phyloP scores from a whole-genome alignment of 352 stramenopile species.

The Hyaloperonospora brassicae region DNA sequence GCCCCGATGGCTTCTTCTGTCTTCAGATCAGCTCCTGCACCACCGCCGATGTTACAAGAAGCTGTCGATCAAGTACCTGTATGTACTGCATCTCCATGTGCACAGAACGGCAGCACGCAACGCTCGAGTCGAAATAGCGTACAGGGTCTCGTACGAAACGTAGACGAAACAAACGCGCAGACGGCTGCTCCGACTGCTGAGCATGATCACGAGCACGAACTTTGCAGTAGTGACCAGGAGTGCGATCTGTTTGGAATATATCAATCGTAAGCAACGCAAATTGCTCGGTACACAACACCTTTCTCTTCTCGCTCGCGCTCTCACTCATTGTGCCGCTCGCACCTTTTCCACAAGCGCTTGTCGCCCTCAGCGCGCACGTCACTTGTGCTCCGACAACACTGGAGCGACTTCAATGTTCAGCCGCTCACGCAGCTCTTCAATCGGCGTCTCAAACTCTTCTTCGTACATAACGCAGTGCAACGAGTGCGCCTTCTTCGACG shows the following conservation, averaged over 20 bases:
- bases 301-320: background rate
- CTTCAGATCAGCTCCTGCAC: conserved; percentile 6
- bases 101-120: conserved; percentile 1
- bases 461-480: conserved; percentile 96
- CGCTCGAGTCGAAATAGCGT: conserved; percentile 2
- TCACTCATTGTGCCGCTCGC: no score
- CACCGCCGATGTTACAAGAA: conserved; percentile 10
- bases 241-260: conserved; percentile 28
- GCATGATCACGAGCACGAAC: conserved; percentile 6
- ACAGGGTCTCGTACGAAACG: conserved; percentile 1
- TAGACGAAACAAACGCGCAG: conserved; percentile 7
- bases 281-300: conserved; percentile 11
- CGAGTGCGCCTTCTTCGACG: conserved; percentile 54
- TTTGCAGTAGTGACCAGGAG: conserved; percentile 18
- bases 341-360: conserved; percentile 8
- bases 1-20: background rate
- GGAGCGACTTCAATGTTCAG: conserved; percentile 46
- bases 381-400: conserved; percentile 8
- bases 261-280: conserved; percentile 13
- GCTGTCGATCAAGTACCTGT: conserved; percentile 14
- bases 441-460: conserved; percentile 87
- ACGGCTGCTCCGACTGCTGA: conserved; percentile 4
- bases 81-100: background rate
- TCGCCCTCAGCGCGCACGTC: conserved; percentile 21
- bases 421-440: conserved; percentile 78